phyloP scores from a whole-genome alignment of 768 basidiomycete genomes.

The Russula emetica region DNA sequence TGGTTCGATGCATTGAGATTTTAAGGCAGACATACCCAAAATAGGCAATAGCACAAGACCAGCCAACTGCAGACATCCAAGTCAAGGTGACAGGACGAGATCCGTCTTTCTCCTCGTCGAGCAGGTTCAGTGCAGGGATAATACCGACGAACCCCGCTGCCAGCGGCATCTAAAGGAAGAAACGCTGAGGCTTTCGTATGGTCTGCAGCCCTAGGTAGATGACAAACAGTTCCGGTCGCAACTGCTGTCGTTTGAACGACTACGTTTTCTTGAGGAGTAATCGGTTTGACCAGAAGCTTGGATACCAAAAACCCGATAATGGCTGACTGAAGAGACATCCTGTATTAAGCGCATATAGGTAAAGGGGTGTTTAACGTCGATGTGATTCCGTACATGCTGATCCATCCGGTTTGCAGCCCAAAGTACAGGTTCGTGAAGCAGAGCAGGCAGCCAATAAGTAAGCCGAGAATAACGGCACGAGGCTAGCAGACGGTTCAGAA shows the following conservation, averaged over 20 bases:
- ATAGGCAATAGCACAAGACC: constrained; percentile 91
- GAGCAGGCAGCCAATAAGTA: constrained; percentile 79
- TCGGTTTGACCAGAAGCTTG: constrained; percentile 60
- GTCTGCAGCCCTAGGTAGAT: neutral
- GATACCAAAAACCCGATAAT: constrained; percentile 88
- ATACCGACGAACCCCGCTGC: constrained; percentile 91
- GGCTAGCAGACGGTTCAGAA: constrained; percentile 23
- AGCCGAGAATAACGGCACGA: constrained; percentile 66
- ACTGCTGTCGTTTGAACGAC: constrained; percentile 95
- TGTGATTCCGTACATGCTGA: constrained; percentile 61
- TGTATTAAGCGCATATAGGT: constrained; percentile 31
- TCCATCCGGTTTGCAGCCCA: constrained; percentile 87
- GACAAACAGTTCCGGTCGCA: constrained; percentile 69
- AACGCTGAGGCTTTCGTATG: neutral
- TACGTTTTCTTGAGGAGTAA: constrained; percentile 90
- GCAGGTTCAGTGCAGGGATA: constrained; percentile 78
- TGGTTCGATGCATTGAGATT: neutral
- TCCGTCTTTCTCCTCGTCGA: constrained; percentile 74
- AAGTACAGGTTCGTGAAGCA: constrained; percentile 92
- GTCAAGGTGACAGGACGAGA: constrained; percentile 68
- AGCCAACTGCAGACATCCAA: constrained; percentile 69
- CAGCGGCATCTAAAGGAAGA: constrained; percentile 60
- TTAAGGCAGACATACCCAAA: constrained; percentile 57
- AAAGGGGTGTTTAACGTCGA: constrained; percentile 4
- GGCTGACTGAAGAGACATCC: constrained; percentile 96